These are phyloP conservation scores for Cercospora zeina DNA, from an alignment of 2,329 filamentous ascomycete species.

Conservation along the genomic window DNA sequence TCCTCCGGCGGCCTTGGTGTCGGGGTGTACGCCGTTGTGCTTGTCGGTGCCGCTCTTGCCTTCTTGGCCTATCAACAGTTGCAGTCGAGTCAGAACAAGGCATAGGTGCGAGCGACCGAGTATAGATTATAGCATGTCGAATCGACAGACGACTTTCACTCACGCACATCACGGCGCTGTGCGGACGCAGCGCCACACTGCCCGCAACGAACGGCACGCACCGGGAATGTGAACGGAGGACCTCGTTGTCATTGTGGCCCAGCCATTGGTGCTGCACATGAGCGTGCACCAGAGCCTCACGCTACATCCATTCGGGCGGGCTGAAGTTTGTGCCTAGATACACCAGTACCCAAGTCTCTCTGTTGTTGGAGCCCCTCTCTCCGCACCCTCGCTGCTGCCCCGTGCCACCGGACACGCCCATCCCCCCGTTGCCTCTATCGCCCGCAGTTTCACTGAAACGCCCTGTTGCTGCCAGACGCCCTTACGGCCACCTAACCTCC, in stretches of 20 bases:
- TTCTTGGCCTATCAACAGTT: slow-evolving; percentile 86
- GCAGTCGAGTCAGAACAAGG: slow-evolving; percentile 55
- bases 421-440: background rate
- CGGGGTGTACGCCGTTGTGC: slow-evolving; percentile 76
- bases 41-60: slow-evolving; percentile 73
- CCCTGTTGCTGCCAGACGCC: background rate
- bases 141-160: background rate
- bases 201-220: background rate
- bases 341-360: slow-evolving; percentile 3
- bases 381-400: background rate
- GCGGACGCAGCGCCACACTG: background rate
- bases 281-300: slow-evolving; percentile 8
- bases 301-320: slow-evolving; percentile 5
- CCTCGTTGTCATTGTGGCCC: background rate
- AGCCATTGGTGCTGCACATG: background rate
- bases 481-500: background rate
- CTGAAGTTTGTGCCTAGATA: slow-evolving; percentile 6
- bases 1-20: slow-evolving; percentile 62
- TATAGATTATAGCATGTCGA: background rate
- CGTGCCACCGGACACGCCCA: background rate
- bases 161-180: background rate
- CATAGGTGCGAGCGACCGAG: slow-evolving; percentile 25
- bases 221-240: background rate
- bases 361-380: background rate
- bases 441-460: background rate